Evolutionary conservation across 805 yeast species (phyloP).

Genomic region (Yueomyces sp.): DNA sequence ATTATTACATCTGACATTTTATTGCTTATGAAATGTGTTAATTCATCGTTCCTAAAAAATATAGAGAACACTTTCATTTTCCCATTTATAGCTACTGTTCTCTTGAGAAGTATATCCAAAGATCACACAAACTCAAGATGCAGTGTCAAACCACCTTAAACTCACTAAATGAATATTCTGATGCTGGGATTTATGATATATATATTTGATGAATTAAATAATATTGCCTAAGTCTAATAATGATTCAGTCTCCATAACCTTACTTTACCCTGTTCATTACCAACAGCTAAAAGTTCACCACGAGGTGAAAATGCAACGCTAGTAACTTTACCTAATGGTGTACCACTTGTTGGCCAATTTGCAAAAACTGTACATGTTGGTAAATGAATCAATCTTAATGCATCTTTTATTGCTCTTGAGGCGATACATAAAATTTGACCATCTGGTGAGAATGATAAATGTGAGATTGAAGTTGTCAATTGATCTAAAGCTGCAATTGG

Average conservation of each 20-base stretch:
- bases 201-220: too few species aligned
- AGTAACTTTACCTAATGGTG: slow-evolving; percentile 93
- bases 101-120: too few species aligned
- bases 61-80: too few species aligned
- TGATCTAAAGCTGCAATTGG: slow-evolving; percentile 64
- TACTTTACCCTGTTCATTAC: slow-evolving; percentile 82
- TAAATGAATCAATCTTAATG: slow-evolving; percentile 73
- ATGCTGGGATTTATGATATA: too few species aligned
- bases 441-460: slow-evolving; percentile 64
- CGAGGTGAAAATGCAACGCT: slow-evolving; percentile 65
- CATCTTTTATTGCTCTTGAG: slow-evolving; percentile 73
- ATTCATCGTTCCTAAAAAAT: too few species aligned
- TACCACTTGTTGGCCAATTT: slow-evolving; percentile 96
- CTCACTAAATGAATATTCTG: too few species aligned
- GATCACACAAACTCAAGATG: too few species aligned
- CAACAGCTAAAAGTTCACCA: slow-evolving; percentile 74
- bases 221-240: slow-evolving; percentile 28
- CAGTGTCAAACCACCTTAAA: too few species aligned
- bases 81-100: too few species aligned
- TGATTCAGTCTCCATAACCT: slow-evolving; percentile 84
- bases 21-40: too few species aligned
- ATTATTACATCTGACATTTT: too few species aligned
- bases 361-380: slow-evolving; percentile 77
- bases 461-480: slow-evolving; percentile 66
- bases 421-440: slow-evolving; percentile 84